Evolutionary conservation across 139 green algal species (phyloP).

Genomic region (Eudorina sp.): DNA sequence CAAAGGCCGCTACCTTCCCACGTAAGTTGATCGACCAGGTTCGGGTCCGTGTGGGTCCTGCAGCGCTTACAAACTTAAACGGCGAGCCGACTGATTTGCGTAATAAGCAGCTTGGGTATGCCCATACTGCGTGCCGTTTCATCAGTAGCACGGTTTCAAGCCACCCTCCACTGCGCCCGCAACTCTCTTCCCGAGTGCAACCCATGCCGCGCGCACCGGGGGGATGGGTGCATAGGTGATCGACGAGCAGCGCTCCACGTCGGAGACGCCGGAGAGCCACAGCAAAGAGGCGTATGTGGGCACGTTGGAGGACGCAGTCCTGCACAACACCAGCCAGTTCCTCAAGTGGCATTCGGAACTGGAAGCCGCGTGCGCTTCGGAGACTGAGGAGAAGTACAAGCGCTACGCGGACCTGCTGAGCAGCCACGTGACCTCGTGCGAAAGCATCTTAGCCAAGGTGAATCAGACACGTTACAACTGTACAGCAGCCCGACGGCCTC

Average conservation of each 20-base stretch:
- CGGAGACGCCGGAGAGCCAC: neutral
- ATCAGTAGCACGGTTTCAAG: no score
- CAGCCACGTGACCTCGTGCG: conserved; percentile 74
- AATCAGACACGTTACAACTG: no score
- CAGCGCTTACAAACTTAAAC: no score
- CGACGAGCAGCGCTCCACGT: conserved; percentile 45
- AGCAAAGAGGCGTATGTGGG: conserved; percentile 62
- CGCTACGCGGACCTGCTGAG: conserved; percentile 80
- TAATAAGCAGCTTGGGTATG: no score
- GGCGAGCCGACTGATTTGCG: no score
- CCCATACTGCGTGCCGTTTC: no score
- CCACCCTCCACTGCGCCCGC: no score
- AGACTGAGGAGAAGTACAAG: conserved; percentile 92
- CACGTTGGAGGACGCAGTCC: conserved; percentile 76
- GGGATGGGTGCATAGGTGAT: no score
- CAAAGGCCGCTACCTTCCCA: conserved; percentile 75
- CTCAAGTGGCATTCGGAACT: conserved; percentile 92
- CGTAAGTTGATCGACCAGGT: conserved; percentile 63
- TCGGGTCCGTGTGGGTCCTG: no score
- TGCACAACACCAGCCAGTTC: conserved; percentile 90
- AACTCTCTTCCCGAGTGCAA: no score
- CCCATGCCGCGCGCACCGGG: no score
- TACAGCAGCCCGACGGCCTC: no score
- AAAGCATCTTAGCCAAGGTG: conserved; percentile 76
- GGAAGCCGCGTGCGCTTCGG: conserved; percentile 80